Evolutionary conservation across 768 basidiomycete species (phyloP).

Genomic region (Leccinum pellstonianum): DNA sequence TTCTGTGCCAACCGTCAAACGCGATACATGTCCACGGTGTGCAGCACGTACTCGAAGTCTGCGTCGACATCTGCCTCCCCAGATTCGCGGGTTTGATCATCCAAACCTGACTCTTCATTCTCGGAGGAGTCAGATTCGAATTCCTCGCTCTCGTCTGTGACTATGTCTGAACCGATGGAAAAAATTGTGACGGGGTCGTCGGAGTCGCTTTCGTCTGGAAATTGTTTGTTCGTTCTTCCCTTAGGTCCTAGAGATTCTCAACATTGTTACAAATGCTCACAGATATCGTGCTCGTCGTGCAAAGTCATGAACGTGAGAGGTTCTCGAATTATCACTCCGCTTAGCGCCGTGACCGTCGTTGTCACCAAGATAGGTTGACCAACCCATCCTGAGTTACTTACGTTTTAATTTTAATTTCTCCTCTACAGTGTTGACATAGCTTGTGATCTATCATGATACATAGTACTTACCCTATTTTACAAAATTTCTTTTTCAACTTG

Average conservation of each 20-base stretch:
- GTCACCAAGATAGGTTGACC: too few species aligned
- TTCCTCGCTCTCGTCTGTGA: constrained; percentile 4
- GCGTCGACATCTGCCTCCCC: constrained; percentile 18
- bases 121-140: constrained; percentile 13
- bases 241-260: constrained; percentile 44
- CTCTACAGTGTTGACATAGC: too few species aligned
- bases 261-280: constrained; percentile 27
- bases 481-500: too few species aligned
- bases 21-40: too few species aligned
- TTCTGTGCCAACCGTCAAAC: constrained; percentile 38
- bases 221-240: constrained; percentile 45
- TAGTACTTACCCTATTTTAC: too few species aligned
- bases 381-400: too few species aligned
- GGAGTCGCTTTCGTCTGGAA: constrained; percentile 10
- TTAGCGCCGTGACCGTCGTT: not conserved
- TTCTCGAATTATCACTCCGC: not conserved
- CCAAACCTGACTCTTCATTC: constrained; percentile 7
- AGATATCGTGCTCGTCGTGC: constrained; percentile 15
- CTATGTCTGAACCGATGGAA: constrained; percentile 10
- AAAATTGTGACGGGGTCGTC: constrained; percentile 1
- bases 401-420: too few species aligned
- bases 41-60: constrained; percentile 21
- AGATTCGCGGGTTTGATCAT: not conserved
- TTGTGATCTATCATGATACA: too few species aligned
- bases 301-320: constrained; percentile 10